These are phyloP conservation scores for Peltaster fructicola DNA, from an alignment of 2,329 filamentous ascomycete species.

Conservation along the genomic window DNA sequence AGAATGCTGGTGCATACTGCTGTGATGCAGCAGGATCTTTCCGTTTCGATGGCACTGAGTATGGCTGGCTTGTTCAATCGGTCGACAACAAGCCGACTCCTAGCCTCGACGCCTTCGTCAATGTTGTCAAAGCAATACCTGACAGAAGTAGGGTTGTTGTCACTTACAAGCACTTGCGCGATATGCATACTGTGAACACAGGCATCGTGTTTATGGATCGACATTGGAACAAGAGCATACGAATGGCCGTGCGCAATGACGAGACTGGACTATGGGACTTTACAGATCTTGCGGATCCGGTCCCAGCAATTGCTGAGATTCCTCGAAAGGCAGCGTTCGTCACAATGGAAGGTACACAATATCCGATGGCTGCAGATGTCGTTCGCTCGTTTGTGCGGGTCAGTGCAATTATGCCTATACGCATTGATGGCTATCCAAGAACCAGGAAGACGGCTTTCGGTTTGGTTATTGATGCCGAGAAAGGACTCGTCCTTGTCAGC, in stretches of 20 bases:
- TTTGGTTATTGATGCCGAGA: conserved; percentile 89
- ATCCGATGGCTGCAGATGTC: conserved; percentile 80
- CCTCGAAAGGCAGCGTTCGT: conserved; percentile 78
- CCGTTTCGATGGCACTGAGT: conserved; percentile 77
- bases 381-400: conserved; percentile 91
- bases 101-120: conserved; percentile 72
- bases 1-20: conserved; percentile 64
- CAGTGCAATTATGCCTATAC: conserved; percentile 81
- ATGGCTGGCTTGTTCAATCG: conserved; percentile 84
- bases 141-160: conserved; percentile 71
- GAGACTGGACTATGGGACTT: conserved; percentile 88
- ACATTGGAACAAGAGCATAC: conserved; percentile 93
- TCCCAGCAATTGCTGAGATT: conserved; percentile 55
- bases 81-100: conserved; percentile 84
- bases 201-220: conserved; percentile 83
- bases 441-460: conserved; percentile 91
- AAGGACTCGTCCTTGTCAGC: conserved; percentile 87
- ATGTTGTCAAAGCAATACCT: conserved; percentile 77
- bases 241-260: conserved; percentile 80
- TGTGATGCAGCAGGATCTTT: conserved; percentile 93
- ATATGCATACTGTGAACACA: conserved; percentile 86
- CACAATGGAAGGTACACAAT: conserved; percentile 69
- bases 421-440: conserved; percentile 94
- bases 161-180: conserved; percentile 86
- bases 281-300: conserved; percentile 59